phyloP scores from a whole-genome alignment of 305 asterid genomes.

The Fraxinus floribunda region DNA sequence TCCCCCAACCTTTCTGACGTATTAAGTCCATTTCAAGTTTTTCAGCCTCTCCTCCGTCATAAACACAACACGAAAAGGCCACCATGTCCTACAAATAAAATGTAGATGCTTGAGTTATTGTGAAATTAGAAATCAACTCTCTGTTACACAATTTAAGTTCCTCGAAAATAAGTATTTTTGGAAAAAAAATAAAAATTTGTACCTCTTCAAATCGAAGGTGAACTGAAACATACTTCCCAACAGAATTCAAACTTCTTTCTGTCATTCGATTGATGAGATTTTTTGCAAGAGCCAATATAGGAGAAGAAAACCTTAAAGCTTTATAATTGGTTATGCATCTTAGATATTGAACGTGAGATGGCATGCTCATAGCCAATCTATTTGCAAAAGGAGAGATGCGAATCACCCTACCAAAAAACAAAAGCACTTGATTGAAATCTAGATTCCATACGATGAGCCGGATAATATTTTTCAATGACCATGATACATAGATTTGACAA shows the following conservation, averaged over 20 bases:
- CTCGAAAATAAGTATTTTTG: not conserved
- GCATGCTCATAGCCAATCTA: conserved; percentile 67
- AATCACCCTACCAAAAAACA: conserved; percentile 57
- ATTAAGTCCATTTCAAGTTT: conserved; percentile 64
- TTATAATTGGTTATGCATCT: conserved; percentile 80
- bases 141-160: not conserved
- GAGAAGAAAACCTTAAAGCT: conserved; percentile 74
- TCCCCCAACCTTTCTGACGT: conserved; percentile 78
- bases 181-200: not conserved
- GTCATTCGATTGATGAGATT: conserved; percentile 58
- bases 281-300: conserved; percentile 55
- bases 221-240: conserved; percentile 70
- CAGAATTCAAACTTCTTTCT: conserved; percentile 50
- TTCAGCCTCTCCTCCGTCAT: conserved; percentile 70
- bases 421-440: not conserved
- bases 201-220: conserved; percentile 96
- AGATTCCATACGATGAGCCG: not conserved
- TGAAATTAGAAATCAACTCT: not conserved
- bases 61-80: conserved; percentile 84
- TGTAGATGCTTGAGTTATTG: conserved; percentile 5
- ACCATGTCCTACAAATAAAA: conserved; percentile 70
- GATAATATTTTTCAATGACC: not conserved
- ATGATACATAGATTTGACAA: not conserved
- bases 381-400: conserved; percentile 87
- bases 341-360: conserved; percentile 65